Evolutionary conservation across 73 alveolate species (phyloP).

Genomic region (Paramecium octaurelia): DNA sequence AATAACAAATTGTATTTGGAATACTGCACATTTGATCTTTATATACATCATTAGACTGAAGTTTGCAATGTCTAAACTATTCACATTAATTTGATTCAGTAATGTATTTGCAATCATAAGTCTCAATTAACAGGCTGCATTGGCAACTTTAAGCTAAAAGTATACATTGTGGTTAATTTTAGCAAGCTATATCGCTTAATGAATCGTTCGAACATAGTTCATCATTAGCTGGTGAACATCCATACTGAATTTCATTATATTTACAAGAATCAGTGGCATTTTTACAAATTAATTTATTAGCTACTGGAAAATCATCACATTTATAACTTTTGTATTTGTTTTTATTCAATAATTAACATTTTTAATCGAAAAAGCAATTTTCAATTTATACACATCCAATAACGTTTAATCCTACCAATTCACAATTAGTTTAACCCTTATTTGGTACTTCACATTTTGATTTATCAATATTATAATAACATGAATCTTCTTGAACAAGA

Average conservation of each 20-base stretch:
- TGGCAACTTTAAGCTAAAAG: not conserved
- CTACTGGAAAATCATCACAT: not conserved
- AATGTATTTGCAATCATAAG: not conserved
- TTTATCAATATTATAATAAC: not conserved
- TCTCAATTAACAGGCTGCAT: not conserved
- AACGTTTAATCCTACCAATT: not conserved
- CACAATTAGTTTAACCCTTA: not conserved
- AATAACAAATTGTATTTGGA: not conserved
- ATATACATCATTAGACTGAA: not conserved
- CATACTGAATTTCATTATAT: not conserved
- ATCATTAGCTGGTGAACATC: not conserved
- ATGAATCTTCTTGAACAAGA: not conserved
- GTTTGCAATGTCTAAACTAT: not conserved
- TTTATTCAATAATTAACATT: not conserved
- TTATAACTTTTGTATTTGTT: not conserved
- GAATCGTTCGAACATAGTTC: not conserved
- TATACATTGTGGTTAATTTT: not conserved
- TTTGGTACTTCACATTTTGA: not conserved
- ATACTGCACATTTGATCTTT: not conserved
- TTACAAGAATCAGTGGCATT: not conserved
- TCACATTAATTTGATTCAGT: not conserved
- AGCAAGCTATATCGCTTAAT: not conserved
- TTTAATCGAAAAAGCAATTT: not conserved
- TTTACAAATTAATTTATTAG: not conserved
- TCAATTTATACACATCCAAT: constrained; percentile 13